A percentile compares a stretch with the other conserved stretches of the same genome.
Evolutionary conservation across 2,329 filamentous ascomycete species (phyloP).

Genomic region (Talaromyces sp.): DNA sequence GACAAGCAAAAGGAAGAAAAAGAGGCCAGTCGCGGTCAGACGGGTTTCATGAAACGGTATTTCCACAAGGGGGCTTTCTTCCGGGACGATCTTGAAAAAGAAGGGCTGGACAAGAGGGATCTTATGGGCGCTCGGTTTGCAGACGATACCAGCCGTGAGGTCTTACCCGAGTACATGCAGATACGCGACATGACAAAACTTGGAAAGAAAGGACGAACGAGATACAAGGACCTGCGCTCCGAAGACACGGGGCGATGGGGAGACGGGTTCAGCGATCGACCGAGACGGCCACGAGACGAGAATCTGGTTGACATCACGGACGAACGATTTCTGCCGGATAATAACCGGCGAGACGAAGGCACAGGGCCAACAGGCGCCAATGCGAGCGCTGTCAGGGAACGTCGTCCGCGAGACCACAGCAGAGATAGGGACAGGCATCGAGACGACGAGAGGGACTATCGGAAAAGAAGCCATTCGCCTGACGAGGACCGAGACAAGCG

Average conservation of each 20-base stretch:
- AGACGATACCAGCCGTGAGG: slow-evolving; percentile 81
- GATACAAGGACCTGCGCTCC: slow-evolving; percentile 79
- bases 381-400: slow-evolving; percentile 37
- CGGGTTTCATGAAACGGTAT: slow-evolving; percentile 91
- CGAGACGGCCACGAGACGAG: slow-evolving; percentile 24
- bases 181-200: slow-evolving; percentile 90
- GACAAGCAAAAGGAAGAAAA: slow-evolving; percentile 72
- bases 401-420: slow-evolving; percentile 21
- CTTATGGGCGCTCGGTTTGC: slow-evolving; percentile 79
- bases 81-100: slow-evolving; percentile 70
- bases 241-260: slow-evolving; percentile 92
- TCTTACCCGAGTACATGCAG: slow-evolving; percentile 87
- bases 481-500: slow-evolving; percentile 40
- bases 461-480: slow-evolving; percentile 42
- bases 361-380: slow-evolving; percentile 41
- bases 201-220: slow-evolving; percentile 84
- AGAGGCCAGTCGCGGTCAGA: slow-evolving; percentile 71
- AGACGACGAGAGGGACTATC: slow-evolving; percentile 38
- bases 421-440: slow-evolving; percentile 34
- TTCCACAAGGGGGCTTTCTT: slow-evolving; percentile 97
- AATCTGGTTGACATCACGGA: slow-evolving; percentile 38
- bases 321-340: slow-evolving; percentile 44
- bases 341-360: slow-evolving; percentile 25
- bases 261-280: slow-evolving; percentile 26
- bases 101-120: slow-evolving; percentile 73